A percentile compares a stretch with the other conserved stretches of the same genome.
These are phyloP conservation scores for Collybia mongolica DNA, from an alignment of 768 basidiomycete species.

Conservation along the genomic window DNA sequence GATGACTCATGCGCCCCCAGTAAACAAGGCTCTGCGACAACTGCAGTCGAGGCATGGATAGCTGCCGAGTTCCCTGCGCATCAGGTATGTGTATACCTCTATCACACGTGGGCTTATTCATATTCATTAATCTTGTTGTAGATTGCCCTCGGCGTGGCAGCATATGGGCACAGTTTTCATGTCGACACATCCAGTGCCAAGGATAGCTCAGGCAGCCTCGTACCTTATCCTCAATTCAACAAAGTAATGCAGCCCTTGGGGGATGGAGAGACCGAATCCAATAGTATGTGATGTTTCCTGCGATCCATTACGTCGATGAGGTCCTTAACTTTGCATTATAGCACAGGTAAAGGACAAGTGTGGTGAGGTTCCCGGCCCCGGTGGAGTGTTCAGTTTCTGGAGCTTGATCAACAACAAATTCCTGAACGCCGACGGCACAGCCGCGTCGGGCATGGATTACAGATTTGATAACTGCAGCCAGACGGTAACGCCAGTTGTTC, in stretches of 20 bases:
- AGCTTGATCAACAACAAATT: conserved; percentile 56
- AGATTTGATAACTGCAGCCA: conserved; percentile 66
- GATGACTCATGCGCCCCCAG: conserved; percentile 62
- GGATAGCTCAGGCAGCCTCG: conserved; percentile 26
- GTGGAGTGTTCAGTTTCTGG: conserved; percentile 61
- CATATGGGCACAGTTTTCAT: conserved; percentile 75
- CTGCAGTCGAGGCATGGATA: conserved; percentile 71
- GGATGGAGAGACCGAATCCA: conserved; percentile 28
- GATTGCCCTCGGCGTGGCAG: conserved; percentile 78
- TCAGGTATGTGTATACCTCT: conserved; percentile 21
- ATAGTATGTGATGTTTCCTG: too few relatives aligned
- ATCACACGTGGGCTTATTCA: background rate
- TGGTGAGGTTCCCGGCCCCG: conserved; percentile 31
- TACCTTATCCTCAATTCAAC: conserved; percentile 50
- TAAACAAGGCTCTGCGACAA: conserved; percentile 70
- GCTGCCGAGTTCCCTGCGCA: conserved; percentile 69
- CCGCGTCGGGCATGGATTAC: conserved; percentile 52
- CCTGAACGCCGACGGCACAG: conserved; percentile 43
- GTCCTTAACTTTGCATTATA: too few relatives aligned
- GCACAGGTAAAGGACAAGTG: conserved; percentile 44
- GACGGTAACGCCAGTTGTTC: conserved; percentile 53
- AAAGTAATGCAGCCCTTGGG: conserved; percentile 42
- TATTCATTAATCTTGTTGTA: conserved; percentile 8
- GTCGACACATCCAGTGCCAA: conserved; percentile 41
- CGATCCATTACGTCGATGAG: too few relatives aligned